Conservation (phyloP, 2,329 filamentous ascomycete genomes). For the Trichophyton equinum region DNA sequence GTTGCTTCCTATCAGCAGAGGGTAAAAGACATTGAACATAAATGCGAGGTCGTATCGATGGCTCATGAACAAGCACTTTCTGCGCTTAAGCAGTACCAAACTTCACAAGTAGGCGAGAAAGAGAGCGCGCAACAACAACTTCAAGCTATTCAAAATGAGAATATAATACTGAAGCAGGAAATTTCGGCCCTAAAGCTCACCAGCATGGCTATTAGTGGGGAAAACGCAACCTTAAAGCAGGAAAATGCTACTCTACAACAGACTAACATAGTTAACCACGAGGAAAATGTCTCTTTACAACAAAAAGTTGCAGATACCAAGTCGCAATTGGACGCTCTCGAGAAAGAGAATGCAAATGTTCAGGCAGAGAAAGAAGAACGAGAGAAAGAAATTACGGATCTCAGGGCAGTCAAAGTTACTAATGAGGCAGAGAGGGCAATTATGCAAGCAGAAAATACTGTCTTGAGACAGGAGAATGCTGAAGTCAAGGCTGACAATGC, state of each 20-base stretch:
- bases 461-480: background rate
- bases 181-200: background rate
- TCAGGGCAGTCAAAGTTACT: background rate
- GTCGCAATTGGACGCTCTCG: background rate
- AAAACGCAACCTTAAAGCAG: background rate
- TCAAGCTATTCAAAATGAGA: background rate
- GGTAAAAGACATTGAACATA: constrained; percentile 16
- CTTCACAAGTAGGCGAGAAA: constrained; percentile 4
- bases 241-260: background rate
- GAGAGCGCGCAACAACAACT: background rate
- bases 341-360: background rate
- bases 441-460: background rate
- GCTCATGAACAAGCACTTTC: constrained; percentile 14
- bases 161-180: background rate
- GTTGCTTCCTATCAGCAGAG: constrained; percentile 7
- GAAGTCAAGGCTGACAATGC: background rate
- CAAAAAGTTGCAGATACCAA: too few relatives aligned
- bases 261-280: background rate
- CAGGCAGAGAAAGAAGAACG: background rate
- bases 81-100: constrained; percentile 15
- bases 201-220: constrained; percentile 5
- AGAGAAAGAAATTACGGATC: background rate
- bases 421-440: background rate
- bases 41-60: constrained; percentile 13
- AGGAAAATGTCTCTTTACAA: background rate